Evolutionary conservation across 1,139 yeast genomes (phyloP).

Genomic region (Hyphopichia wangnamkhiaoensis): DNA sequence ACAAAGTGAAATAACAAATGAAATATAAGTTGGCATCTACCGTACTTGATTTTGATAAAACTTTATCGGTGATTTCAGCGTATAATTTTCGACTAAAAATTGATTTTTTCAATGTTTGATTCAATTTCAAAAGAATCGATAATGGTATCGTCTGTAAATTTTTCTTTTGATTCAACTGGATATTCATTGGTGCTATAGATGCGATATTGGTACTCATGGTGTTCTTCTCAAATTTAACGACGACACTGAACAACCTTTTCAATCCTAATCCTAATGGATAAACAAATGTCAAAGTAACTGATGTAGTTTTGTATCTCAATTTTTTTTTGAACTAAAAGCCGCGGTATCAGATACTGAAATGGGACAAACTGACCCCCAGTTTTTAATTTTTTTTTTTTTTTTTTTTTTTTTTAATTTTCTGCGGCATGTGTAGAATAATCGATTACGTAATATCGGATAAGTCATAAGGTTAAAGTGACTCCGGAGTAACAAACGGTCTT

Average conservation of each 20-base stretch:
- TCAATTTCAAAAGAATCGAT: slow-evolving; percentile 21
- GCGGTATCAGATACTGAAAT: not conserved
- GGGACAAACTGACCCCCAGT: too few relatives aligned
- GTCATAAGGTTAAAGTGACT: too few relatives aligned
- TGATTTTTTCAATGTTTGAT: slow-evolving; percentile 22
- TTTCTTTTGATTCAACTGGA: slow-evolving; percentile 4
- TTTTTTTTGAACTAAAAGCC: slow-evolving; percentile 4
- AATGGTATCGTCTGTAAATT: slow-evolving; percentile 15
- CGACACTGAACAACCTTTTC: not conserved
- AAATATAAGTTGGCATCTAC: slow-evolving; percentile 46
- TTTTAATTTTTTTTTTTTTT: too few relatives aligned
- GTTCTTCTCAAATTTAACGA: not conserved
- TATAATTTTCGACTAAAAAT: slow-evolving; percentile 40
- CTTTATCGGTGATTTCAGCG: slow-evolving; percentile 43
- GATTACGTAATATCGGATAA: too few relatives aligned
- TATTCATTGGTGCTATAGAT: slow-evolving; percentile 16
- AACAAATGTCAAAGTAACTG: too few relatives aligned
- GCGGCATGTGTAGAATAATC: too few relatives aligned
- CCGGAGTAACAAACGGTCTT: too few relatives aligned
- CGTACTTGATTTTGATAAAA: slow-evolving; percentile 35
- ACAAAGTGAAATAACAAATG: slow-evolving; percentile 44
- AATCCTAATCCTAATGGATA: too few relatives aligned
- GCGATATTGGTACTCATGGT: slow-evolving; percentile 9
- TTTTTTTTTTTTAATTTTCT: too few relatives aligned
- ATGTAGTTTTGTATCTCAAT: too few relatives aligned